These are phyloP conservation scores for Suhomyces guaymorum DNA, from an alignment of 1,139 yeast species.

Conservation along the genomic window DNA sequence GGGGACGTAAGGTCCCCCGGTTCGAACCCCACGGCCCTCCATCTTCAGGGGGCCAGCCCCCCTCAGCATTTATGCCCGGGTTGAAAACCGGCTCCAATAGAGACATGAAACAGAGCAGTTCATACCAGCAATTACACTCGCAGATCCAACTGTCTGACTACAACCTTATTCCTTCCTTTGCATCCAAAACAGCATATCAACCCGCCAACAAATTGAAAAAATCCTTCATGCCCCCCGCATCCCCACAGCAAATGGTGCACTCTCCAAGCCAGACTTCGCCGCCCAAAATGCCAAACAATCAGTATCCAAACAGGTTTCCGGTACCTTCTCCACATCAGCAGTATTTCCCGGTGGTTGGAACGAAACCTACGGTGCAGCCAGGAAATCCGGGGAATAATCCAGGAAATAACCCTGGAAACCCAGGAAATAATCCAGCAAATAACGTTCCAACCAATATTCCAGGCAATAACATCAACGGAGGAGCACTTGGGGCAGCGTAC, in stretches of 20 bases:
- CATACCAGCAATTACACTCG: constrained; percentile 45
- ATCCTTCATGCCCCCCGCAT: constrained; percentile 7
- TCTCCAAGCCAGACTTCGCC: constrained; percentile 8
- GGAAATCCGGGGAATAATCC: background rate
- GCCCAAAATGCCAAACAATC: constrained; percentile 4
- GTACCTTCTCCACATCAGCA: constrained; percentile 7
- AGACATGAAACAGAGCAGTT: constrained; percentile 39
- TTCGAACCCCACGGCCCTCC: constrained; percentile 50
- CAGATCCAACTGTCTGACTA: constrained; percentile 42
- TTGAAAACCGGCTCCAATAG: constrained; percentile 42
- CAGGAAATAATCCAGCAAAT: background rate
- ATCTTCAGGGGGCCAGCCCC: too few relatives aligned
- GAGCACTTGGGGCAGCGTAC: background rate
- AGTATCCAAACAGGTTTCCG: constrained; percentile 6
- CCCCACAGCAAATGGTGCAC: constrained; percentile 4
- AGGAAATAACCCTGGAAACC: background rate
- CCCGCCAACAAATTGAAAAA: constrained; percentile 39
- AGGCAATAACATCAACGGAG: too few relatives aligned
- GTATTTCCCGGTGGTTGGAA: constrained; percentile 3
- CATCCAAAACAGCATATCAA: constrained; percentile 32
- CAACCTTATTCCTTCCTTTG: constrained; percentile 31
- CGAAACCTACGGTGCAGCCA: background rate
- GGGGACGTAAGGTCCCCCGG: constrained; percentile 50
- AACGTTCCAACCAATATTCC: background rate
- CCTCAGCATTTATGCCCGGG: too few relatives aligned